Evolutionary conservation across 441 rosid species (phyloP), one percentile per base, ranked within the genome.

Genomic region (Francoa sonchifolia): DNA sequence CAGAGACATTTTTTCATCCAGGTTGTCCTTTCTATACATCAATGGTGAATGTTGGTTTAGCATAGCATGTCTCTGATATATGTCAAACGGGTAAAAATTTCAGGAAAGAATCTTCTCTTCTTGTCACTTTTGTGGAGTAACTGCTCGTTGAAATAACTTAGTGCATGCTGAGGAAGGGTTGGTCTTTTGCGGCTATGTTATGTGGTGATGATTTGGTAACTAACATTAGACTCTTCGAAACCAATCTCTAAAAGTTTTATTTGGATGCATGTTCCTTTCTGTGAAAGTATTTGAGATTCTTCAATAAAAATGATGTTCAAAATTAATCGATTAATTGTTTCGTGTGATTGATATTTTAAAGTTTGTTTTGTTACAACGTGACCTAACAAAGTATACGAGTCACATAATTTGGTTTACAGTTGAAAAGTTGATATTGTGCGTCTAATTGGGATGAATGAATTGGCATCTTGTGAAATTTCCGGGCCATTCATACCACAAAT

Each of bases 81-180:
- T n/a, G n/a, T n/a, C n/a, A n/a, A n/a, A n/a, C n/a, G n/a, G n/a
- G n/a, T n/a, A n/a, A n/a, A n/a, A n/a, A n/a, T n/a, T n/a, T n/a
- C n/a, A n/a, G n/a, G n/a, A n/a, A n/a, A n/a, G n/a, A n/a, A n/a
- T 50, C 17, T 21, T 21, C 39, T 58, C 35, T 43, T 50, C 22
- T 49, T 29, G 8, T 43, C 40, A 37, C 54, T 45, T 40, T 11
- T 7, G 55, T 40, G 54, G 26, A 46, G 66, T 54, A 56, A 12
- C 15, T 31, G 33, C 50, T 25, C 13, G 8, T 38, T 47, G 44
- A 71, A 64, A n/a, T 71, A 64, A 64, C 35, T 22, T 39, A 20
- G 42, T 46, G 39, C 31, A 29, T 23, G 39, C 16, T 53, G 16
- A 23, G 28, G 31, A 6, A 13, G 42, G 18, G n/a, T n/a, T 17